Conservation (phyloP, 768 basidiomycete genomes). For the Mycena filopes region DNA sequence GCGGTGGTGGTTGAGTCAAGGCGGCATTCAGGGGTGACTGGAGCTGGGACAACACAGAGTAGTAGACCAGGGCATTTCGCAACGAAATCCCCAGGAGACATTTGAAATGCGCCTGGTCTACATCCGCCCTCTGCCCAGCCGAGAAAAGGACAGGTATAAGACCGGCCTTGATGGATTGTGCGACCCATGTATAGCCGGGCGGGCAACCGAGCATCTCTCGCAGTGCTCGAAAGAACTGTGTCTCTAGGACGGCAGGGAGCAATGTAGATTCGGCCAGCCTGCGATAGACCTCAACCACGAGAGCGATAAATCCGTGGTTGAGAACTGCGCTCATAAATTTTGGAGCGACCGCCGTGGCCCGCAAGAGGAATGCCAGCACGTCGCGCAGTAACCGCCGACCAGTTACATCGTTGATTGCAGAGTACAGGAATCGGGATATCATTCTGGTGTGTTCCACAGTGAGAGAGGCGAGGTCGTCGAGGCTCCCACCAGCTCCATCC, state of each 20-base stretch:
- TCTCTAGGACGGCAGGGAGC: neutral
- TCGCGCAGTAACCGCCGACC: neutral
- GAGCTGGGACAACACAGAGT: conserved; percentile 4
- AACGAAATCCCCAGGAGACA: neutral
- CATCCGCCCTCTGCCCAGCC: neutral
- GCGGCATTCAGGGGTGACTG: neutral
- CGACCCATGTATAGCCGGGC: neutral
- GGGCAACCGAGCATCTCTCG: neutral
- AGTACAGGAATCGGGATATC: neutral
- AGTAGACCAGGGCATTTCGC: neutral
- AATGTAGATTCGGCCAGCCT: neutral
- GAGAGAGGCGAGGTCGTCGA: conserved; percentile 3
- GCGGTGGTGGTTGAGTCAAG: neutral
- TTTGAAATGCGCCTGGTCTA: neutral
- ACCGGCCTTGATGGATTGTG: neutral
- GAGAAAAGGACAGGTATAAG: neutral
- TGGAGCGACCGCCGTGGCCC: neutral
- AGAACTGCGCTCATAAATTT: neutral
- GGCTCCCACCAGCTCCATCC: neutral
- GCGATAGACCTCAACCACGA: neutral
- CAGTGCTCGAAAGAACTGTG: neutral
- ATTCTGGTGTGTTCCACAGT: neutral
- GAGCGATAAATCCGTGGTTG: neutral
- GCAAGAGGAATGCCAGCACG: neutral
- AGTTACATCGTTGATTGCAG: neutral